Percentiles rank a stretch among this genome's conserved stretches.
phyloP scores from a whole-genome alignment of 306 rosid species.

The Cicer chorassanicum region DNA sequence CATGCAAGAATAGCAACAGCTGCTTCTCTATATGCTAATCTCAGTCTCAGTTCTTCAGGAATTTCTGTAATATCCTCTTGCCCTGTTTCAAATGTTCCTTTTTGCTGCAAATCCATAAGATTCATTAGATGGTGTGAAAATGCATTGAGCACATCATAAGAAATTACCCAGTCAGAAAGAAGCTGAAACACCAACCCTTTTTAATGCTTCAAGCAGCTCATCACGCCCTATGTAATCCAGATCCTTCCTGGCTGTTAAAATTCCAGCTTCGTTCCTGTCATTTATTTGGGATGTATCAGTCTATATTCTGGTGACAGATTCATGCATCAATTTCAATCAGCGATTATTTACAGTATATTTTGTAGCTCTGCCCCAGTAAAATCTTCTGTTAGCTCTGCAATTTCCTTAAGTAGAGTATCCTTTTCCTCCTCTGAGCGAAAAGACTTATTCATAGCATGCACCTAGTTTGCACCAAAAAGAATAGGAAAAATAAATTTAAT shows the following conservation, averaged over 20 bases:
- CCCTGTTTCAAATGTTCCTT: conserved; percentile 98
- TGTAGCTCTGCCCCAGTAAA: conserved; percentile 99
- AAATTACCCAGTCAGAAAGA: conserved; percentile 46
- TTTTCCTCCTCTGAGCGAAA: conserved; percentile 88
- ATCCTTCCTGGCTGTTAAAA: conserved; percentile 98
- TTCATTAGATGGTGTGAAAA: conserved; percentile 36
- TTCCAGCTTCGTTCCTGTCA: conserved; percentile 98
- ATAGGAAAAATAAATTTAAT: neutral
- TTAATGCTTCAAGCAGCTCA: conserved; percentile 93
- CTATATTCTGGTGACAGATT: conserved; percentile 26
- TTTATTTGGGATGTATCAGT: conserved; percentile 47
- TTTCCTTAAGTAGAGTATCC: conserved; percentile 73
- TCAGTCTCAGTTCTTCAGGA: conserved; percentile 85
- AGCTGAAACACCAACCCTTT: conserved; percentile 70
- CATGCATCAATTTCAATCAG: conserved; percentile 32
- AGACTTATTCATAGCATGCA: conserved; percentile 92
- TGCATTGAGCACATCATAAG: conserved; percentile 6
- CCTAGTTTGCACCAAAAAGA: conserved; percentile 58
- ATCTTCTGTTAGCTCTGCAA: conserved; percentile 89
- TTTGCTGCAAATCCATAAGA: conserved; percentile 76
- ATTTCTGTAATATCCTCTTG: conserved; percentile 92
- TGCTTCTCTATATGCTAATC: conserved; percentile 97
- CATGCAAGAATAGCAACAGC: conserved; percentile 95
- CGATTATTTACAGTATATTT: conserved; percentile 77
- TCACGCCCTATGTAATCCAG: conserved; percentile 85